Conservation (phyloP, 306 rosid species). For the Leucaena leucocephala region DNA sequence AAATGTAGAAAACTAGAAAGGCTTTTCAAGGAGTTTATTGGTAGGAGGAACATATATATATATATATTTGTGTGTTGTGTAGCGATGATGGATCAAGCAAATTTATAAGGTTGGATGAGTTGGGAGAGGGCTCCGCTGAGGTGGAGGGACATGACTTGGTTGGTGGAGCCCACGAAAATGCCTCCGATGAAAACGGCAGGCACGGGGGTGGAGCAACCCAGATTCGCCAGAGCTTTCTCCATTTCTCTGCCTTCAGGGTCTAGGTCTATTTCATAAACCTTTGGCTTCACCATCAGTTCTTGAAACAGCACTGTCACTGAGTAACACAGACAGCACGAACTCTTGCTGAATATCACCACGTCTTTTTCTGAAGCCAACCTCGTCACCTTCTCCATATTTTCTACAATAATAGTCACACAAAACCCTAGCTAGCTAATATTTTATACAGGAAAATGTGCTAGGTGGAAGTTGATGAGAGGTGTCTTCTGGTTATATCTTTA, state of each 20-base stretch:
- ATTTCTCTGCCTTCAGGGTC: constrained; percentile 92
- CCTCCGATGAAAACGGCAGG: constrained; percentile 97
- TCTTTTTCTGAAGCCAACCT: constrained; percentile 79
- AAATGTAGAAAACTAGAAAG: constrained; percentile 31
- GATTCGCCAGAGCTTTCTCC: constrained; percentile 77
- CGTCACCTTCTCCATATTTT: constrained; percentile 74
- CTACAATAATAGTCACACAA: background rate
- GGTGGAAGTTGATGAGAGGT: background rate
- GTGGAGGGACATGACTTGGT: constrained; percentile 96
- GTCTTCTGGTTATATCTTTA: constrained; percentile 20
- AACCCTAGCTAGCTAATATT: background rate
- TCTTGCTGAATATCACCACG: constrained; percentile 92
- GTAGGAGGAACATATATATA: background rate
- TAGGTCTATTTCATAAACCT: constrained; percentile 73
- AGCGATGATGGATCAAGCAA: background rate
- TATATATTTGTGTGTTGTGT: too few relatives aligned
- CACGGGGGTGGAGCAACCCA: constrained; percentile 68
- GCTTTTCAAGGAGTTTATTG: constrained; percentile 43
- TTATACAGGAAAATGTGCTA: background rate
- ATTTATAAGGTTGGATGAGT: constrained; percentile 56
- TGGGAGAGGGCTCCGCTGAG: constrained; percentile 69
- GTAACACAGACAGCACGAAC: constrained; percentile 88
- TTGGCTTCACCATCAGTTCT: constrained; percentile 63
- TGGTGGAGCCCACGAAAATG: constrained; percentile 76
- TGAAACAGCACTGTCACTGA: constrained; percentile 75